Conservation (phyloP, 345 rosid genomes). For the Kernera saxatilis region DNA sequence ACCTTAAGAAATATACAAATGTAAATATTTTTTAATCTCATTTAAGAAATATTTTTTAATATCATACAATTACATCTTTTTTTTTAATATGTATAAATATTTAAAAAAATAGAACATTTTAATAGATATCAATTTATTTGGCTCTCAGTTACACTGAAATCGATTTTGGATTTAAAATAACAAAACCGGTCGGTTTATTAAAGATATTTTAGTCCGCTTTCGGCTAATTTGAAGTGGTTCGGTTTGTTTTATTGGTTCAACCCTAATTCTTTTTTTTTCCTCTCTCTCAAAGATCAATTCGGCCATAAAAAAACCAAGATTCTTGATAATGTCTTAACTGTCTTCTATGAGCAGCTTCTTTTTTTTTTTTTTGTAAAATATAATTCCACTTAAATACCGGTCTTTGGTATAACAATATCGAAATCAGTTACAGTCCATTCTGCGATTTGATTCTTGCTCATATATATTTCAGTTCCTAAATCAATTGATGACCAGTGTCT, state of each 20-base stretch:
- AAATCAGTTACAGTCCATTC: conserved; percentile 43
- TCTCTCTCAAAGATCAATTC: too few species aligned
- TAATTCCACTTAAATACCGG: neutral
- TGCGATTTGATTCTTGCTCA: conserved; percentile 39
- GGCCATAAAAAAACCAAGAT: neutral
- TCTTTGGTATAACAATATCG: conserved; percentile 32
- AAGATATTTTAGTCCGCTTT: too few species aligned
- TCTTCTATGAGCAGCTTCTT: too few species aligned
- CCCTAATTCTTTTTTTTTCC: neutral
- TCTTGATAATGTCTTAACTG: neutral
- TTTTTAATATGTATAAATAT: too few species aligned
- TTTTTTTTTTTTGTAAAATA: too few species aligned
- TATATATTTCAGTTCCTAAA: conserved; percentile 48
- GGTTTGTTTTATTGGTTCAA: neutral
- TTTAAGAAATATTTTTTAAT: too few species aligned
- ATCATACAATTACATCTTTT: too few species aligned
- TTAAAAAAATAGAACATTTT: too few species aligned
- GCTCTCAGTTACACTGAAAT: neutral
- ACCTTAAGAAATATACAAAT: too few species aligned
- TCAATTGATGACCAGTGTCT: conserved; percentile 46
- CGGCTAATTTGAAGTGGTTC: neutral
- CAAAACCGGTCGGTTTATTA: neutral
- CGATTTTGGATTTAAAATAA: too few species aligned
- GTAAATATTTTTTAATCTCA: too few species aligned
- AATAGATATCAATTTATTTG: neutral